These are phyloP conservation scores for Cryptococcus jaspeensis DNA, from an alignment of 1,284 basidiomycete species.

Conservation along the genomic window DNA sequence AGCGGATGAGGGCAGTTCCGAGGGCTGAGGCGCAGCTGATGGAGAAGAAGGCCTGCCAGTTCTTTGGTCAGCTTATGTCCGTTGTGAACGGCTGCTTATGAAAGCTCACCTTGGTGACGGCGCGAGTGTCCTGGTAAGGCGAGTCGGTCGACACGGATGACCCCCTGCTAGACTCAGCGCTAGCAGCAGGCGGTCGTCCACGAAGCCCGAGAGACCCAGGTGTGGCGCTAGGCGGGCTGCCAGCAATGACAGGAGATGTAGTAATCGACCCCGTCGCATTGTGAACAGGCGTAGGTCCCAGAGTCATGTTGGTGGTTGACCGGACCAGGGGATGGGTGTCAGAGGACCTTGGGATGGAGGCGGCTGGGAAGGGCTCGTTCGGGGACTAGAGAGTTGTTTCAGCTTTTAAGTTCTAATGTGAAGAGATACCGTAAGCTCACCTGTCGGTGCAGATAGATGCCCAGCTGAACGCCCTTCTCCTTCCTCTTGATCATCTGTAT, in stretches of 20 bases:
- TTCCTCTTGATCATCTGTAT: constrained; percentile 78
- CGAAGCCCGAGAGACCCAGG: background rate
- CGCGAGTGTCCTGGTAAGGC: constrained; percentile 51
- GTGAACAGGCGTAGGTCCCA: no score
- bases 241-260: constrained; percentile 12
- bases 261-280: background rate
- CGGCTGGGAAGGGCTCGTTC: constrained; percentile 19
- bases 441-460: constrained; percentile 82
- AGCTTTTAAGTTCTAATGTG: background rate
- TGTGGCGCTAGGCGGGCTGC: constrained; percentile 5
- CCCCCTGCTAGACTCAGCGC: no score
- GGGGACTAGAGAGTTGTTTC: constrained; percentile 10
- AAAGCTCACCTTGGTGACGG: constrained; percentile 43
- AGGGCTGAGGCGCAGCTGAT: constrained; percentile 78
- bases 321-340: background rate
- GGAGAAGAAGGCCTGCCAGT: constrained; percentile 64
- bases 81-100: background rate
- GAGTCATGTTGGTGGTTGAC: background rate
- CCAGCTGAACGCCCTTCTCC: constrained; percentile 67
- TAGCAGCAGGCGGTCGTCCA: no score
- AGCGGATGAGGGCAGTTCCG: constrained; percentile 77
- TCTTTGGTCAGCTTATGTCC: background rate
- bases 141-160: constrained; percentile 4
- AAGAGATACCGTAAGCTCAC: background rate
- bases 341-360: constrained; percentile 12